Evolutionary conservation across 768 basidiomycete species (phyloP), one percentile per base, ranked within the genome.

Genomic region (Podaxis sp.): DNA sequence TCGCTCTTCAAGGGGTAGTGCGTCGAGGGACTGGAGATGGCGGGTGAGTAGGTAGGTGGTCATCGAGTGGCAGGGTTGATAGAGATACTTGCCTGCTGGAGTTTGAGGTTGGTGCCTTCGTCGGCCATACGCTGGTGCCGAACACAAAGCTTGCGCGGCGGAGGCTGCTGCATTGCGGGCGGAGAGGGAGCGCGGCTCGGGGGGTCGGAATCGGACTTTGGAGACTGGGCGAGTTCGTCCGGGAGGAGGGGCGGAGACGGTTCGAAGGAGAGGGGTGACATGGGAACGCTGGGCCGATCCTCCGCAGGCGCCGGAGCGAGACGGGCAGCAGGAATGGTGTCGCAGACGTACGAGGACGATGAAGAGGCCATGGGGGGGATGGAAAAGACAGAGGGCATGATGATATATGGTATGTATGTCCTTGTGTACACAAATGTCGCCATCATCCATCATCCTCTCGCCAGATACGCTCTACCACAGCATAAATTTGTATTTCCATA

Each of bases 61-160:
- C 29, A 19, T 3, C n/a, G 15, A 19, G 17, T 4, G 52, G 58
- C 49, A 25, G 46, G 46, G 54, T 27, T 13, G 19, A 9, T 12
- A 17, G 46, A 63, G 61, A 24, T 24, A 75, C 85, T 69, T 64
- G 93, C 96, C 80, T 90, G 87, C 74, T 98, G 96, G 6, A 98
- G 82, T 77, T 90, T 94, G 64, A 93, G 78, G 73, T 92, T 97
- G 24, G 91, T 95, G 13, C 93, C 93, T 75, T 96, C 88, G 78
- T 98, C 94, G 4, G 96, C 96, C 88, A 96, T 98, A 52, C 96
- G 84, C 77, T 96, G 93, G 75, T 98, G 96, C 36, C 96, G 78
- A 4, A 95, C 88, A 72, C 96, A 98, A 17, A 97, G 82, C 76
- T 94, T 96, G 52, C 92, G 79, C 13, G 83, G 80, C 2, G 82